Evolutionary conservation across 345 rosid genomes (phyloP), one percentile per base, ranked within the genome.

Genomic region (Reutealis trisperma): DNA sequence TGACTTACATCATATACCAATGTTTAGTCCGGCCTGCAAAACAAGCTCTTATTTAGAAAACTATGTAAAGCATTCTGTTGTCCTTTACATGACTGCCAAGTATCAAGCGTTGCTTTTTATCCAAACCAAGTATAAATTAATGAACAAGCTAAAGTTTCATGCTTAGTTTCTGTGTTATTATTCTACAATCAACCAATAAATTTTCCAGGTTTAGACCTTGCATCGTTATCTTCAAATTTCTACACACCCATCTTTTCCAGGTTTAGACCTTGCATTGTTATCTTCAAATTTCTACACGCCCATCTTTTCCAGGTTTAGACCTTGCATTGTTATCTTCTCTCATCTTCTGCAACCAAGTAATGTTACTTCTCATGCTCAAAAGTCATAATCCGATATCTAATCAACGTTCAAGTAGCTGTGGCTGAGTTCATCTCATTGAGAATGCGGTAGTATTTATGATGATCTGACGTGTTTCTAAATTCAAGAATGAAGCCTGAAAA

Each of bases 401-500:
- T 19, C 5, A 24, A 34, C 27, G 15, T 41, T 77, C 71, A 81
- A 55, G 70, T 70, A 27, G 84, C 76, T 63, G 70, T 55, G 16
- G 73, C 70, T 0, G 78, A 62, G 71, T 77, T 88, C 88, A 91
- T 93, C 83, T 96, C 98, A 55, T 73, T 85, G 42, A 96, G 89
- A 79, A 94, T 82, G 47, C 83, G 85, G 81, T 75, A 81, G 78
- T 87, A 96, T 0, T 86, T 80, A 70, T 71, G 83, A 78, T 90
- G 86, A 69, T 94, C 98, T 0, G 88, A 15, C 60, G 94, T 89
- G 81, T 79, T 88, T 72, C 75, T 85, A 69, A 96, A 94, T 71
- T 92, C 93, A 8, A 97, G 97, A 74, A 81, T 82, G 74, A 91
- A 83, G 78, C 94, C 98, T 6, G 90, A 82, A 81, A 94, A 94